Evolutionary conservation across 2,329 filamentous ascomycete species (phyloP).

Genomic region (Fusarium sp.): DNA sequence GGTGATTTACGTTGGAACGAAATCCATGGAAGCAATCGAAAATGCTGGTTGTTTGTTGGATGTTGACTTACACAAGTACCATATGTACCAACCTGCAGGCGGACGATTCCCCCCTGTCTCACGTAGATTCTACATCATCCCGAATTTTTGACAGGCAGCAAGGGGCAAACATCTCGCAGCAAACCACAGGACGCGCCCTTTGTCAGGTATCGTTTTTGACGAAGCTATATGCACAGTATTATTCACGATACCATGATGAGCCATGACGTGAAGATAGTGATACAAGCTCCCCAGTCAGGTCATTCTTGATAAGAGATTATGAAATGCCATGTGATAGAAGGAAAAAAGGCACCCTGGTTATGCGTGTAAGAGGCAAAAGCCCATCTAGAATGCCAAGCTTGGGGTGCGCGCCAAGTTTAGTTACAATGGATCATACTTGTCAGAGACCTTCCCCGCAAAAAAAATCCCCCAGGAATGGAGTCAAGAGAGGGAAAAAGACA

Average conservation of each 20-base stretch:
- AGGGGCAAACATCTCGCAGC: conserved; percentile 24
- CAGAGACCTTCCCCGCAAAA: conserved; percentile 24
- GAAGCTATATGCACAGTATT: neutral
- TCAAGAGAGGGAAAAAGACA: conserved; percentile 9
- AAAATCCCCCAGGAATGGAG: conserved; percentile 19
- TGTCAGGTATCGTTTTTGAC: conserved; percentile 5
- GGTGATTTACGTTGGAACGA: neutral
- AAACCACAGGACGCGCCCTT: conserved; percentile 1
- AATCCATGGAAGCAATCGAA: neutral
- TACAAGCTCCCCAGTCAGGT: neutral
- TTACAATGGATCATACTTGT: neutral
- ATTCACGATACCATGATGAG: conserved; percentile 23
- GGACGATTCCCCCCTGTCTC: conserved; percentile 25
- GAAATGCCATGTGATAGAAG: conserved; percentile 14
- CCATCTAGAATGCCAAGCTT: conserved; percentile 19
- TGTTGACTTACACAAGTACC: conserved; percentile 1
- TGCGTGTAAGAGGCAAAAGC: conserved; percentile 22
- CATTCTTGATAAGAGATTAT: conserved; percentile 12
- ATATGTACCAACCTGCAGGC: conserved; percentile 14
- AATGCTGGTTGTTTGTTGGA: neutral
- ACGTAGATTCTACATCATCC: conserved; percentile 36
- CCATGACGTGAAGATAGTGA: conserved; percentile 31
- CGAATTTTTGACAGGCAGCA: conserved; percentile 34
- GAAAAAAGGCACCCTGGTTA: neutral
- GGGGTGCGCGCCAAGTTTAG: conserved; percentile 11